phyloP scores from a whole-genome alignment of 2,329 filamentous ascomycete genomes.

The Botrytis tulipae region DNA sequence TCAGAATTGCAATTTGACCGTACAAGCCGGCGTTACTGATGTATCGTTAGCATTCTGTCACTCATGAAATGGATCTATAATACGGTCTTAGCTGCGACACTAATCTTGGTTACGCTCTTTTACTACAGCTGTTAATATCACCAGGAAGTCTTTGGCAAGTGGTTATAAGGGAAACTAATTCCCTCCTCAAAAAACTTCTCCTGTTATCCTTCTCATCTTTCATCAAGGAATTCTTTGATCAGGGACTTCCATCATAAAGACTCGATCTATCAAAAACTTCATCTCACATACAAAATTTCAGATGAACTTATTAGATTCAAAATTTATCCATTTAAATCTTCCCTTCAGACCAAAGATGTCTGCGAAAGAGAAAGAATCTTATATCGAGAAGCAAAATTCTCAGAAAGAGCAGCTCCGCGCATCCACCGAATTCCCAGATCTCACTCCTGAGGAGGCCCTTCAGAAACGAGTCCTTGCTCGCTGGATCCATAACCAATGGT shows the following conservation, averaged over 20 bases:
- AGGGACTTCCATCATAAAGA: not conserved
- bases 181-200: not conserved
- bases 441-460: not conserved
- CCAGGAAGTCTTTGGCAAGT: not conserved
- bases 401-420: not conserved
- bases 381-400: not conserved
- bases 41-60: accelerated
- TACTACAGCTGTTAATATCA: not conserved
- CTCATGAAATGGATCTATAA: not conserved
- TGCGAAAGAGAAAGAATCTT: not conserved
- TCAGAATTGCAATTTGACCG: not conserved
- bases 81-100: not conserved
- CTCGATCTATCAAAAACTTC: not conserved
- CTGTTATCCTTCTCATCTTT: not conserved
- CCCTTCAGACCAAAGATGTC: not conserved
- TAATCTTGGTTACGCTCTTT: not conserved
- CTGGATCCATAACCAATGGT: not conserved
- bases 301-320: not conserved
- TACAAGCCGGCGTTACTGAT: not conserved
- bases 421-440: not conserved
- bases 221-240: not conserved
- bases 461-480: not conserved
- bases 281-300: not conserved
- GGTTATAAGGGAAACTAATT: not conserved
- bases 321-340: not conserved